phyloP scores from a whole-genome alignment of 441 rosid genomes.

The Croton setiger region DNA sequence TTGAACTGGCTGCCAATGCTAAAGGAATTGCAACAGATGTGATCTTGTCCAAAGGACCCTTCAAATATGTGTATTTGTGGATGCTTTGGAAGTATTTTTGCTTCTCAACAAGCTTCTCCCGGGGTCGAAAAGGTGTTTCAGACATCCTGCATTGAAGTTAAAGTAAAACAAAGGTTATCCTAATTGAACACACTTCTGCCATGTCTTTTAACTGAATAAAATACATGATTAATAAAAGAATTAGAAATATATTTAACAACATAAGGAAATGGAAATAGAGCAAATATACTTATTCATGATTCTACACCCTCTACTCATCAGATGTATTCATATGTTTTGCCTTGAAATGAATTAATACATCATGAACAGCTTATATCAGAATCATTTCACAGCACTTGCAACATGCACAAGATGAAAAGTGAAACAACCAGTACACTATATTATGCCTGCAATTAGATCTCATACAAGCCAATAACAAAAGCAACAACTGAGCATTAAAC shows the following conservation, averaged over 20 bases:
- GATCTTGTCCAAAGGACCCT: constrained; percentile 72
- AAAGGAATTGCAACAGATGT: constrained; percentile 75
- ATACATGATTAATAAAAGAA: not conserved
- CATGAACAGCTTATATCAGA: not conserved
- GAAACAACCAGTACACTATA: not conserved
- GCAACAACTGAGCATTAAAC: not conserved
- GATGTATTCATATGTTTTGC: not conserved
- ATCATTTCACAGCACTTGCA: not conserved
- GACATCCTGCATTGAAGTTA: constrained; percentile 43
- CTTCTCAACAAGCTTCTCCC: constrained; percentile 74
- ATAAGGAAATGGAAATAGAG: not conserved
- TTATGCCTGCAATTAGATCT: not conserved
- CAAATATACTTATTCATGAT: not conserved
- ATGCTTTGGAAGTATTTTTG: constrained; percentile 66
- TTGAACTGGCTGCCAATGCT: constrained; percentile 54
- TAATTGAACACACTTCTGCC: not conserved
- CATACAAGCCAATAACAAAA: not conserved
- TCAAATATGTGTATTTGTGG: constrained; percentile 67
- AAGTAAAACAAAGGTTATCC: not conserved
- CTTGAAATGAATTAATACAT: not conserved
- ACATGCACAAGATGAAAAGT: not conserved
- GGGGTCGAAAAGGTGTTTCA: constrained; percentile 62
- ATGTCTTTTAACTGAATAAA: not conserved
- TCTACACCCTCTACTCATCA: not conserved
- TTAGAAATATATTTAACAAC: not conserved